Conservation (phyloP, 2,329 filamentous ascomycete genomes). For the Trichoderma atrobrunneum region DNA sequence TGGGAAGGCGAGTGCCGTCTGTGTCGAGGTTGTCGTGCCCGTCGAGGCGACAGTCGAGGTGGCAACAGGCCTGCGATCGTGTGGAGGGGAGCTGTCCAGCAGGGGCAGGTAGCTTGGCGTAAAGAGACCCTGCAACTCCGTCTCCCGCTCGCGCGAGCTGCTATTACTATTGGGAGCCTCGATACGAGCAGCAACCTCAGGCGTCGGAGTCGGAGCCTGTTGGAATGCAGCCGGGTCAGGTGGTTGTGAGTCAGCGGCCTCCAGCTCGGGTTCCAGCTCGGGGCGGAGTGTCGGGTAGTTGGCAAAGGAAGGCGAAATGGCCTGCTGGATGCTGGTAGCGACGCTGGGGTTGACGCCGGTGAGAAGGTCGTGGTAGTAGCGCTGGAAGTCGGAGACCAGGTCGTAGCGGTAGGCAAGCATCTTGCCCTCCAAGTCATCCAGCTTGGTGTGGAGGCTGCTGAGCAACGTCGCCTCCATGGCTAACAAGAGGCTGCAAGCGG, state of each 20-base stretch:
- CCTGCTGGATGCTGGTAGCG: constrained; percentile 45
- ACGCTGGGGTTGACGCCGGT: constrained; percentile 46
- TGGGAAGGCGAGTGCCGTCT: constrained; percentile 18
- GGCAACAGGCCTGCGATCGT: constrained; percentile 17
- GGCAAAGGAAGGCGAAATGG: constrained; percentile 44
- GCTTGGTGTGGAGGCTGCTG: constrained; percentile 52
- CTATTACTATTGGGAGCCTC: constrained; percentile 29
- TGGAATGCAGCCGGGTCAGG: constrained; percentile 31
- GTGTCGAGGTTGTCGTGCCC: constrained; percentile 2
- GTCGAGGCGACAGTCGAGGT: not conserved
- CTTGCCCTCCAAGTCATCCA: constrained; percentile 55
- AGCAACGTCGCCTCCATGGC: constrained; percentile 46
- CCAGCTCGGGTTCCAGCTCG: constrained; percentile 37
- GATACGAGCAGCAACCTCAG: constrained; percentile 23
- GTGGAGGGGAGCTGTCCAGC: constrained; percentile 46
- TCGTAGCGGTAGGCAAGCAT: constrained; percentile 56
- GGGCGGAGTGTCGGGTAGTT: constrained; percentile 47
- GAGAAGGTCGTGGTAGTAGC: constrained; percentile 51
- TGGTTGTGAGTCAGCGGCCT: constrained; percentile 36
- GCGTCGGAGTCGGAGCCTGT: constrained; percentile 29
- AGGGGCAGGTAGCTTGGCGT: constrained; percentile 61
- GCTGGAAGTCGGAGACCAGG: constrained; percentile 56
- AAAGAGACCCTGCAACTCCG: constrained; percentile 59
- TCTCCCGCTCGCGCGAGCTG: constrained; percentile 54
- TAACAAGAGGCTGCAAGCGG: constrained; percentile 33